Evolutionary conservation across 2,329 filamentous ascomycete genomes (phyloP).

Genomic region (Truncatella angustata): DNA sequence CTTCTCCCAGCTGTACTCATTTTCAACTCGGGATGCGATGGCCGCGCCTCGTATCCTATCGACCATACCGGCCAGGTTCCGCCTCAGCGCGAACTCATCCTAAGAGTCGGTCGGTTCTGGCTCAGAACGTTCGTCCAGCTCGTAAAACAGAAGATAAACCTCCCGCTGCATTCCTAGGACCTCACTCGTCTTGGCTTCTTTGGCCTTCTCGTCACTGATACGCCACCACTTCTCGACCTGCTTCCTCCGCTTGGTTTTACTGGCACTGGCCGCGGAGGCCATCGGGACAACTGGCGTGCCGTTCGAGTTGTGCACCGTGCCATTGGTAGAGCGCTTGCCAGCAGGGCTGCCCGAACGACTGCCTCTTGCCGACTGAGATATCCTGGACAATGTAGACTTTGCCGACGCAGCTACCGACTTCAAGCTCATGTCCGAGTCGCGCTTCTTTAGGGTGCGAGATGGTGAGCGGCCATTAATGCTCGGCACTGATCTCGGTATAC

Average conservation of each 20-base stretch:
- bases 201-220: constrained; percentile 95
- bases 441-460: constrained; percentile 29
- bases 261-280: constrained; percentile 10
- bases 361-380: constrained; percentile 39
- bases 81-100: constrained; percentile 6
- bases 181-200: constrained; percentile 88
- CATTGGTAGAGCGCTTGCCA: constrained; percentile 13
- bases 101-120: constrained; percentile 11
- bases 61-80: not conserved
- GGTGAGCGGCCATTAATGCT: constrained; percentile 14
- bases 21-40: not conserved
- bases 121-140: constrained; percentile 60
- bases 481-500: constrained; percentile 16
- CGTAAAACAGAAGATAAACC: constrained; percentile 95
- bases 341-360: constrained; percentile 28
- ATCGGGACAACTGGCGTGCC: constrained; percentile 17
- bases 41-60: not conserved
- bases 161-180: constrained; percentile 92
- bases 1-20: not conserved
- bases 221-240: constrained; percentile 89
- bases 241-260: constrained; percentile 45
- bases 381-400: constrained; percentile 49
- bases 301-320: constrained; percentile 5
- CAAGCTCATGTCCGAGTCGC: constrained; percentile 50
- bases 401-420: constrained; percentile 57